Base-by-base conservation (phyloP, 768 basidiomycete genomes). In the Xerocomus brunneocitrinus region DNA sequence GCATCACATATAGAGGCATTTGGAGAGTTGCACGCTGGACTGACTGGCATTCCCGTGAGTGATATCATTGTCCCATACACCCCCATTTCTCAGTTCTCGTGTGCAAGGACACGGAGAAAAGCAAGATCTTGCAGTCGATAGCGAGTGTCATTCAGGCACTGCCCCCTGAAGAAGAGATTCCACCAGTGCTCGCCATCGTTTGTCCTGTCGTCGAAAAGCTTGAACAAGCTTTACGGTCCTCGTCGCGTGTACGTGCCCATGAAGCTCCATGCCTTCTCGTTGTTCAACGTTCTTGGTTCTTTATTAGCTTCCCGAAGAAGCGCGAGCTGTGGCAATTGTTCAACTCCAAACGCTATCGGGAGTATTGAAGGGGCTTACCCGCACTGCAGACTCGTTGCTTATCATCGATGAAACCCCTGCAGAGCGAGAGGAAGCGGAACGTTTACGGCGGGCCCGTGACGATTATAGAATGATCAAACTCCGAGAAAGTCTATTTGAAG, bases 91-190 rank as follows among this genome's bases (percentile, higher is more conserved):
- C 41, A 52, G 31, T 22, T 25, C 25, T n/a, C 0, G 28, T 19
- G 27, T 35, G 3, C 3, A 59, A 89, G 85, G 89, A 91, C 60
- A 82, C 85, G 22, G 93, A 95, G 69, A 89, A 89, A 71, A 81
- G 83, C 59, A 97, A 95, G 70, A 90, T 97, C 1, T 73, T 97
- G 42, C 89, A 97, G 65, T 91, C 89, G 0, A 95, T 98, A 48
- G 84, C 91, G 2, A 95, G 93, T 57, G 91, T 98, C 3, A 89
- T 97, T 31, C 91, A 97, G 62, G 95, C 94, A 0, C 70, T 98
- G 46, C 86, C 90, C 0, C 84, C 91, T 0, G 74, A 74, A 39
- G 87, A 92, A 40, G 89, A 82, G 52, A 85, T 95, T 27, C 77
- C 82, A 0, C 89, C 92, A 0, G 77, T 95, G 0, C 65, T 90